Conservation (phyloP, 2,329 filamentous ascomycete genomes). For the Samsoniella hepiali region DNA sequence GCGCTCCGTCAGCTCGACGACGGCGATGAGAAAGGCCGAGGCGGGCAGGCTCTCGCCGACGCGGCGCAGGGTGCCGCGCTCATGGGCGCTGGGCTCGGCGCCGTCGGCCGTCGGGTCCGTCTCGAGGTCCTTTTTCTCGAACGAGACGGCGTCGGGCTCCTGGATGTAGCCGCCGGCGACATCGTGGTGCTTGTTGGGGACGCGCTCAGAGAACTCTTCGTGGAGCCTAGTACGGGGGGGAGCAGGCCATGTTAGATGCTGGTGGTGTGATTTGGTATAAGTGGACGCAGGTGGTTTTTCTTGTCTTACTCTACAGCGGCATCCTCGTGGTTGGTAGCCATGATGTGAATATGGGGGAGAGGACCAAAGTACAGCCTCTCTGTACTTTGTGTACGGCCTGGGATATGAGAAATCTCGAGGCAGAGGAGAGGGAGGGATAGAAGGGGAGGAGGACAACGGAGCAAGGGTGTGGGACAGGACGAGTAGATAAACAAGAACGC, state of each 20-base stretch:
- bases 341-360: conserved; percentile 18
- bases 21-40: conserved; percentile 54
- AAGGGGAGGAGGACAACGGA: background rate
- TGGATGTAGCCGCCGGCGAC: conserved; percentile 22
- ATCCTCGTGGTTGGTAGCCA: conserved; percentile 36
- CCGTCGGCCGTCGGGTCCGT: conserved; percentile 38
- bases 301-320: conserved; percentile 31
- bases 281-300: background rate
- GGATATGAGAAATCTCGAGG: background rate
- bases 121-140: conserved; percentile 23
- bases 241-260: background rate
- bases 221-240: conserved; percentile 20
- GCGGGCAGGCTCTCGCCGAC: conserved; percentile 53
- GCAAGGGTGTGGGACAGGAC: conserved; percentile 7
- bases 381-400: background rate
- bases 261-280: background rate
- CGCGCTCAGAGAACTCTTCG: conserved; percentile 23
- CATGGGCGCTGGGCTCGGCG: conserved; percentile 50
- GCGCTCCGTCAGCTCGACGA: conserved; percentile 55
- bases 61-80: conserved; percentile 48
- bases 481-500: conserved; percentile 9
- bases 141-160: conserved; percentile 3
- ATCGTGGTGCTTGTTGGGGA: conserved; percentile 22
- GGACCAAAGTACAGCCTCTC: background rate
- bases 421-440: background rate